Percentiles rank a stretch among this genome's conserved stretches.
Evolutionary conservation across 257 asterid species (phyloP).

Genomic region (Solanum pinnatisectum): DNA sequence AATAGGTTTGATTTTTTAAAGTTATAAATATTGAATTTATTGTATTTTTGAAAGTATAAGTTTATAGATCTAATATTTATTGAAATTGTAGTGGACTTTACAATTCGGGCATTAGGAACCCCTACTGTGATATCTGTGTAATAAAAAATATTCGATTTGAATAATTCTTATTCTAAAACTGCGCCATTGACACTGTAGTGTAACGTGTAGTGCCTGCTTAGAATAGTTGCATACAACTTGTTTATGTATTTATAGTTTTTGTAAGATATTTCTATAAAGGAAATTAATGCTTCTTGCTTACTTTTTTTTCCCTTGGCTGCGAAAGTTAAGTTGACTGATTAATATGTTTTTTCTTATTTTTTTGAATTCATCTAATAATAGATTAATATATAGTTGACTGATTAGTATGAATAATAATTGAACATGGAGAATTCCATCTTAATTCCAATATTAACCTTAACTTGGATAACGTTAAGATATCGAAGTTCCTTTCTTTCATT

Average conservation of each 20-base stretch:
- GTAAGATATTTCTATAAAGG: not conserved
- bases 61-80: not conserved
- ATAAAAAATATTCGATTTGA: not conserved
- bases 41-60: not conserved
- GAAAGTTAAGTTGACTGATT: not conserved
- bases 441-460: not conserved
- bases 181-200: not conserved
- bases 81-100: not conserved
- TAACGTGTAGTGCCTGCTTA: not conserved
- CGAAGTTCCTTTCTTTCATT: not conserved
- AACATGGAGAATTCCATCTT: not conserved
- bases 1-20: not conserved
- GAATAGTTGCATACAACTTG: not conserved
- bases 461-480: not conserved
- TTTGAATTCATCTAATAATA: not conserved
- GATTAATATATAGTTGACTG: not conserved
- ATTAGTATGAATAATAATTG: not conserved
- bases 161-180: not conserved
- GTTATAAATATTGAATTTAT: not conserved
- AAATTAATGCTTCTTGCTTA: not conserved
- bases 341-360: too few species aligned
- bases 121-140: not conserved
- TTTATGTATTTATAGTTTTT: not conserved
- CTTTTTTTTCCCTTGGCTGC: not conserved
- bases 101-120: rapidly evolving